phyloP scores from a whole-genome alignment of 2,329 filamentous ascomycete genomes.

The Lizonia empirigonia region DNA sequence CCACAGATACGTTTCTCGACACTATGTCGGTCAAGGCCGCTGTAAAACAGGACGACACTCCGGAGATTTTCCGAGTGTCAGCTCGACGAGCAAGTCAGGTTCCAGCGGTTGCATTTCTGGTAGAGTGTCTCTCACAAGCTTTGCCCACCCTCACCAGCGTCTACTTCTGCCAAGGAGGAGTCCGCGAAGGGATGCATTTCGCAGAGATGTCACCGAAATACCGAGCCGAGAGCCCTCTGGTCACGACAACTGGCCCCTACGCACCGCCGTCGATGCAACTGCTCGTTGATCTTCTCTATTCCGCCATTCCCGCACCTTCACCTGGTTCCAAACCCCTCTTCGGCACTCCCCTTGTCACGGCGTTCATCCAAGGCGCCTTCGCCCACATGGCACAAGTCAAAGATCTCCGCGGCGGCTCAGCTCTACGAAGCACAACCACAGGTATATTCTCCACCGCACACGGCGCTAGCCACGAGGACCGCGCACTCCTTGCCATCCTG shows the following conservation, averaged over 20 bases:
- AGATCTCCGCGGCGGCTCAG: constrained; percentile 63
- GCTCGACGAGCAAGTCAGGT: constrained; percentile 80
- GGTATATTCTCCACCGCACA: constrained; percentile 71
- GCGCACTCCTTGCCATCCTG: constrained; percentile 73
- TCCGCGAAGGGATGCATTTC: constrained; percentile 82
- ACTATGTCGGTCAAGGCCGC: constrained; percentile 54
- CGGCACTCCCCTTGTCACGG: constrained; percentile 56
- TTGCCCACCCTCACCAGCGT: constrained; percentile 72
- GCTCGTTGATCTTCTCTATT: constrained; percentile 58
- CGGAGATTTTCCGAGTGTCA: constrained; percentile 72
- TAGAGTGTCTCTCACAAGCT: constrained; percentile 73
- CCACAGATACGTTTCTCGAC: constrained; percentile 65
- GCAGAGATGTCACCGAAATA: constrained; percentile 66
- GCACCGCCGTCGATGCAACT: constrained; percentile 55
- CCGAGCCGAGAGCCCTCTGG: constrained; percentile 70
- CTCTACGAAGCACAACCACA: constrained; percentile 73
- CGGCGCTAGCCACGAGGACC: constrained; percentile 73
- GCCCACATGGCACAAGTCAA: constrained; percentile 52
- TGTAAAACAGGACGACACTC: constrained; percentile 47
- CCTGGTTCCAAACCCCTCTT: constrained; percentile 48
- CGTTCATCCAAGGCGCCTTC: constrained; percentile 66
- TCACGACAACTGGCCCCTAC: constrained; percentile 63
- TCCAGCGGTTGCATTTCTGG: constrained; percentile 78
- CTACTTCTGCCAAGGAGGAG: constrained; percentile 85
- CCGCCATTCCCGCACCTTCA: constrained; percentile 48